phyloP scores from a whole-genome alignment of 2,329 filamentous ascomycete species.

The Colletotrichum spinosum region DNA sequence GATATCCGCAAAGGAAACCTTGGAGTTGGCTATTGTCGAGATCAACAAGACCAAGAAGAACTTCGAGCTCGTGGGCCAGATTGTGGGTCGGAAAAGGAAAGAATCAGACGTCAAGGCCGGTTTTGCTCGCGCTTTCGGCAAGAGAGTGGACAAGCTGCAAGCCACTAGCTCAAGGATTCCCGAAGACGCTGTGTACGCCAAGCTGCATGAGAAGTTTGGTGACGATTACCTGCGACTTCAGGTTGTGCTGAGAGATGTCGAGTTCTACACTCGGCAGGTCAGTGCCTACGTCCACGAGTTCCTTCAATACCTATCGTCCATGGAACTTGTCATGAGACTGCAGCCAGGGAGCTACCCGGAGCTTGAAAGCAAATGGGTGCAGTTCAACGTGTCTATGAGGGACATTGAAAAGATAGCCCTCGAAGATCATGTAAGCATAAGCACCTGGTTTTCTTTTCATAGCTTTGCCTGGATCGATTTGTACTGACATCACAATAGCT shows the following conservation, averaged over 20 bases:
- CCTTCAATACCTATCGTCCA: constrained; percentile 81
- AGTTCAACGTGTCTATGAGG: constrained; percentile 86
- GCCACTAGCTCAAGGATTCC: constrained; percentile 69
- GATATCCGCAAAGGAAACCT: constrained; percentile 58
- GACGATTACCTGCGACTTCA: constrained; percentile 94
- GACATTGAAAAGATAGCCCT: constrained; percentile 87
- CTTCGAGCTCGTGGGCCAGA: constrained; percentile 90
- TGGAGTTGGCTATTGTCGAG: constrained; percentile 79
- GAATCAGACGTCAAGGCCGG: constrained; percentile 89
- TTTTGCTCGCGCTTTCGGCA: constrained; percentile 89
- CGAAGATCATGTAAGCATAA: constrained; percentile 79
- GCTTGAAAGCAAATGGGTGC: constrained; percentile 93
- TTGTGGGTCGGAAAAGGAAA: constrained; percentile 86
- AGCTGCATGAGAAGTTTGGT: constrained; percentile 86
- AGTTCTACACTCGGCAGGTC: constrained; percentile 88
- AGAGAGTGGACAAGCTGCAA: constrained; percentile 86
- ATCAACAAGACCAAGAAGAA: constrained; percentile 98
- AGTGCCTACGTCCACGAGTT: constrained; percentile 85
- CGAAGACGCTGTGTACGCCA: constrained; percentile 85
- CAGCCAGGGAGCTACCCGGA: constrained; percentile 82
- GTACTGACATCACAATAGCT: constrained; percentile 51
- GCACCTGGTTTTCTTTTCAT: background rate
- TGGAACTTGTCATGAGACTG: constrained; percentile 83
- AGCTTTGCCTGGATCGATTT: constrained; percentile 10
- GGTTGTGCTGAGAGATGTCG: constrained; percentile 92